These are phyloP conservation scores for Lachnum nothofagi DNA, from an alignment of 2,329 filamentous ascomycete species.

Conservation along the genomic window DNA sequence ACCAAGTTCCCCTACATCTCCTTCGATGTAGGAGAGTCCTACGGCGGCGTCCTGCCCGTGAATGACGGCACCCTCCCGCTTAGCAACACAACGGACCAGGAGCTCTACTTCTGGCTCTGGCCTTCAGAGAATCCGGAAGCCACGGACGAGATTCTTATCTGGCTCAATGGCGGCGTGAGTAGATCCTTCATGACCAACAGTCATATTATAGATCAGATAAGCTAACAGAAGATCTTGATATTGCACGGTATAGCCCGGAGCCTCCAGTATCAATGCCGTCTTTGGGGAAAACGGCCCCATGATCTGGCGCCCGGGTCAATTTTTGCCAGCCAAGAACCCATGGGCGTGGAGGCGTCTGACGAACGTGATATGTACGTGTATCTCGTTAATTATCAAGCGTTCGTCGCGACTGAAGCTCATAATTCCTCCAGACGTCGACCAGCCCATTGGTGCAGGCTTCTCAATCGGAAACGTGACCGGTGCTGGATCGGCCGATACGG, in stretches of 20 bases:
- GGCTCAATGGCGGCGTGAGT: constrained; percentile 92
- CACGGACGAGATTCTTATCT: constrained; percentile 54
- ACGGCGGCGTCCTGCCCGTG: constrained; percentile 17
- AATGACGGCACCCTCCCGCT: constrained; percentile 50
- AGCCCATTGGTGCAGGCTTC: constrained; percentile 42
- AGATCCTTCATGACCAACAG: too few relatives aligned
- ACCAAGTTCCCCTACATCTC: constrained; percentile 29
- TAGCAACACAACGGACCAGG: constrained; percentile 40
- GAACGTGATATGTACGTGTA: too few relatives aligned
- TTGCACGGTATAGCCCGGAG: too few relatives aligned
- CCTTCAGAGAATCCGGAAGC: constrained; percentile 45
- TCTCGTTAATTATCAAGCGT: too few relatives aligned
- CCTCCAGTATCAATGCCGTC: constrained; percentile 88
- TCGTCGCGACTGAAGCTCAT: too few relatives aligned
- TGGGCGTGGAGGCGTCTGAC: constrained; percentile 29
- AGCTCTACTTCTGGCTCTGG: constrained; percentile 53
- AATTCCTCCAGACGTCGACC: constrained; percentile 29
- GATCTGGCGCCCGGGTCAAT: constrained; percentile 28
- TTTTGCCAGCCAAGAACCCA: constrained; percentile 25
- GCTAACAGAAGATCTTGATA: too few relatives aligned
- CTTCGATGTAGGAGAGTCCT: constrained; percentile 31
- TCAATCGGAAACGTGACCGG: constrained; percentile 49
- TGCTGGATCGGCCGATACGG: constrained; percentile 47
- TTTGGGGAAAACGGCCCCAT: constrained; percentile 51
- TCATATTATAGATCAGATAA: too few relatives aligned